Evolutionary conservation across 768 basidiomycete genomes (phyloP), one percentile per base, ranked within the genome.

Genomic region (Suillus brevipes): DNA sequence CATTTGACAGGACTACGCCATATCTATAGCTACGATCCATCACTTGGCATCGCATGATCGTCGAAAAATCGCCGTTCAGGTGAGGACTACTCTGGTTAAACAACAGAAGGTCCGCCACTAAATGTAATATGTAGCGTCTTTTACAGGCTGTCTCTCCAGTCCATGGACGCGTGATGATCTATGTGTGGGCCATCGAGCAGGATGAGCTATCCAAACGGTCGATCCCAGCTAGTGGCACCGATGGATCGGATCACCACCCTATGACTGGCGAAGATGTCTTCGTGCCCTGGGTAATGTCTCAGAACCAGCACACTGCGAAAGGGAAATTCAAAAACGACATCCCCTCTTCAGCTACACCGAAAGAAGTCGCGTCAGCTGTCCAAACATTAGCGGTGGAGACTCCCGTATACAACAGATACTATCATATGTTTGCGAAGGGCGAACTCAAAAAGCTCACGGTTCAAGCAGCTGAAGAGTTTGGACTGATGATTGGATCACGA

Each of bases 161-260:
- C 2, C 88, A 92, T 67, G 94, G 95, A 10, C 88, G 94, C 12
- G 78, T 94, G 47, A 79, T 99, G 62, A 89, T 99, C 67, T 97
- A 97, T 69, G 97, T 99, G 40, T 99, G 97, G 97, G 95, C 97
- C 1, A 85, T 91, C 65, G 95, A 98, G 70, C 97, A 99, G 79
- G 94, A 97, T 64, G 84, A 86, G 36, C 77, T 88, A 8, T 95
- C 94, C 2, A 95, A 92, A 73, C 85, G 95, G 40, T 79, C 75
- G 65, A 87, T 97, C 40, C 72, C 75, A 31, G 78, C 81, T 6
- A 66, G 68, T 16, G 63, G 28, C 25, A 57, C 25, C 55, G 42
- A 62, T 4, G 40, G 42, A 4, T 42, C n/a, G 13, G 34, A 40
- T 61, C 5, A 23, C 12, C 6, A 42, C 38, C 78, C 82, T 2